Base-by-base conservation (phyloP, 345 rosid genomes). In the Salix exigua region DNA sequence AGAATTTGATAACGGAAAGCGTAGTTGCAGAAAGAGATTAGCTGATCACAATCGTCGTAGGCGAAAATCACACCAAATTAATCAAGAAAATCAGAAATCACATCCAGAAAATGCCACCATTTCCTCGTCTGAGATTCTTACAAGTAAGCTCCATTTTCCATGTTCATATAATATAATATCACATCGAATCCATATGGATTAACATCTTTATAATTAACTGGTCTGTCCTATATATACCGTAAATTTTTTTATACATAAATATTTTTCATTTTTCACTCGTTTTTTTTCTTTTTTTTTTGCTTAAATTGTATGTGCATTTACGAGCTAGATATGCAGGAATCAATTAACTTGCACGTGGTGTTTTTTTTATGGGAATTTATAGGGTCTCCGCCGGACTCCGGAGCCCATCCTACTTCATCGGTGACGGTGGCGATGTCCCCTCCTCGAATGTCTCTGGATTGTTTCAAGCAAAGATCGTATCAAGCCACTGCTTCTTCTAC, bases 1-100 rank as follows among this genome's bases (percentile, higher is more conserved):
- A 51, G 97, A 93, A 78, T 96, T 96, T 77, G 99, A 96, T 78
- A 96, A 96, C 64, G 99, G 99, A 26, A 96, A 96, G 82, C 93
- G 99, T 48, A 96, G 99, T 85, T 96, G 99, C 87, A 84, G 99
- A 72, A 93, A 90, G 80, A 82, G 99, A 74, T 77, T 96, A 72
- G 99, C 99, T 1, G 99, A 93, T 88, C 99, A 96, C 83, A 96
- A 96, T 71, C 94, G 99, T 7, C 91, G 99, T 38, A 82, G 99
- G 76, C 82, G 98, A 78, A 96, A 96, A 77, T 91, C 97, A 68
- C 88, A 86, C 73, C 88, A 83, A 31, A 79, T 71, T 0, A 78
- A 63, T 74, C 88, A 77, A 58, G 94, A 91, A 19, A 77, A 72
- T 48, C 83, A 58, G 70, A 91, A 86, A 78, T 72, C 87, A 67